phyloP scores from a whole-genome alignment of 2,329 filamentous ascomycete genomes.

The Xylariaceae sp. region DNA sequence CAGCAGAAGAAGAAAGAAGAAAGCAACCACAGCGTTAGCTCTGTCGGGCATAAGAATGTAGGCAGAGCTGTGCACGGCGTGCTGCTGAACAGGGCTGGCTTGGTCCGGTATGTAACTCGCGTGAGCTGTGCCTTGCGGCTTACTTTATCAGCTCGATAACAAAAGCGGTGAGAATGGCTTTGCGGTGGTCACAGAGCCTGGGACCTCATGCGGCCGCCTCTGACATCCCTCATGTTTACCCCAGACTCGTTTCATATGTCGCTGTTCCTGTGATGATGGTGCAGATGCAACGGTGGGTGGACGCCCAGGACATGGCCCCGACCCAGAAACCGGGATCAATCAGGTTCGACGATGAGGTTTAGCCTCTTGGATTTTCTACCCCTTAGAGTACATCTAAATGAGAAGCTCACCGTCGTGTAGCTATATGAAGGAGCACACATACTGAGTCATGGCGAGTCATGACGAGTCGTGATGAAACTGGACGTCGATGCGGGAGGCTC shows the following conservation, averaged over 20 bases:
- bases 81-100: neutral
- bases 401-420: slow-evolving; percentile 4
- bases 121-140: neutral
- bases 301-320: neutral
- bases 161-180: slow-evolving; percentile 1
- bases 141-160: slow-evolving; percentile 1
- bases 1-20: slow-evolving; percentile 5
- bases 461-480: slow-evolving; percentile 8
- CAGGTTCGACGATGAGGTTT: slow-evolving; percentile 29
- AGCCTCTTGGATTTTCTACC: slow-evolving; percentile 21
- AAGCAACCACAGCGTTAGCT: slow-evolving; percentile 2
- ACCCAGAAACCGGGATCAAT: slow-evolving; percentile 25
- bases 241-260: neutral
- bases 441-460: neutral
- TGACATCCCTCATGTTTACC: neutral
- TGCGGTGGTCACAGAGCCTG: neutral
- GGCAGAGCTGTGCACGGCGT: neutral
- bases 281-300: slow-evolving; percentile 4
- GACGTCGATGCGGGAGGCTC: slow-evolving; percentile 15
- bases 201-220: neutral
- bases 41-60: neutral
- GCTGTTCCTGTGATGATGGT: slow-evolving; percentile 5
- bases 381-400: slow-evolving; percentile 1
- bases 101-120: neutral
- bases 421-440: neutral